These are phyloP conservation scores for Abrus pulchellus DNA, from an alignment of 306 rosid species.

Conservation along the genomic window DNA sequence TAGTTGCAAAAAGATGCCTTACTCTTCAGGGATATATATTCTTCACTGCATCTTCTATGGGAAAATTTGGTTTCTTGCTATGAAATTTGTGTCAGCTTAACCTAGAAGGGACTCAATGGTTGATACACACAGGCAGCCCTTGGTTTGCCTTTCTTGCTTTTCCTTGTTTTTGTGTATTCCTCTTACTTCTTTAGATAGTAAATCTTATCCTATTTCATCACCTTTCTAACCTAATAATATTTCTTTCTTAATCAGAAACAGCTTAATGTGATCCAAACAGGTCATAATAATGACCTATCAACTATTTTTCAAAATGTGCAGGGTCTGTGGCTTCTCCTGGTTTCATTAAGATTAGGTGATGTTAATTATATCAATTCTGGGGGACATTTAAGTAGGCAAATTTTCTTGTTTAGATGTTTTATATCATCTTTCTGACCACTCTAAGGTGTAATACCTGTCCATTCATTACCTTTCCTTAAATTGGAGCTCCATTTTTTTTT, in stretches of 20 bases:
- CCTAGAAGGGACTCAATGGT: background rate
- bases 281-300: background rate
- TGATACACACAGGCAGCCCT: background rate
- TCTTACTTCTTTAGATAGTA: background rate
- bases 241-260: background rate
- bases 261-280: constrained; percentile 3
- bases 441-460: background rate
- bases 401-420: background rate
- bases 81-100: background rate
- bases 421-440: background rate
- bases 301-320: background rate
- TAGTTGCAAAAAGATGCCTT: background rate
- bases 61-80: background rate
- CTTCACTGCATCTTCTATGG: background rate
- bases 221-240: background rate
- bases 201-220: background rate
- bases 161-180: background rate
- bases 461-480: background rate
- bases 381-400: background rate
- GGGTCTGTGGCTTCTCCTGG: background rate
- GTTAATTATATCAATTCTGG: background rate
- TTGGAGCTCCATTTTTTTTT: background rate
- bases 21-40: background rate
- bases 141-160: background rate
- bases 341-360: background rate